A percentile compares a stretch with the other conserved stretches of the same genome.
These are phyloP conservation scores for Elsinoe batatas DNA, from an alignment of 2,329 filamentous ascomycete genomes.

Conservation along the genomic window DNA sequence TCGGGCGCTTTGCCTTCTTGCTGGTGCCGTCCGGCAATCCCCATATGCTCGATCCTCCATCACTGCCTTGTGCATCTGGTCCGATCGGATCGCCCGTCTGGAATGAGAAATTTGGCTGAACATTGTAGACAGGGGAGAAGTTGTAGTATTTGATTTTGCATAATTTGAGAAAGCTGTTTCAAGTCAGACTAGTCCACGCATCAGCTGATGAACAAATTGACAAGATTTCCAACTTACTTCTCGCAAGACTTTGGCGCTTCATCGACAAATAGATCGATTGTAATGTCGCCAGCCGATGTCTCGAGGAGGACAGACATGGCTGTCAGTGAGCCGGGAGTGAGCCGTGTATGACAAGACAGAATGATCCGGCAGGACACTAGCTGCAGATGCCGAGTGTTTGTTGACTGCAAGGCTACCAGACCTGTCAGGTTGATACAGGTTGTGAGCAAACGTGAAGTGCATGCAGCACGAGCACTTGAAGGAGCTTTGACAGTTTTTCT, in stretches of 20 bases:
- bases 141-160: constrained; percentile 99
- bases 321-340: not conserved
- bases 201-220: constrained; percentile 9
- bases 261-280: constrained; percentile 83
- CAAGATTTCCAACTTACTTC: constrained; percentile 55
- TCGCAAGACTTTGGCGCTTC: constrained; percentile 87
- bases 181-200: constrained; percentile 7
- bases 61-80: constrained; percentile 70
- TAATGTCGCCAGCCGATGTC: constrained; percentile 86
- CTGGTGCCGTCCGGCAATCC: constrained; percentile 59
- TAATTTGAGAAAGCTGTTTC: constrained; percentile 79
- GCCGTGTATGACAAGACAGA: not conserved
- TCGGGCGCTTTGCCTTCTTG: constrained; percentile 51
- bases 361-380: too few relatives aligned
- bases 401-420: too few relatives aligned
- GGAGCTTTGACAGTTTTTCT: not conserved
- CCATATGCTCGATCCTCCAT: constrained; percentile 93
- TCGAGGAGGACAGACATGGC: constrained; percentile 88
- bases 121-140: constrained; percentile 81
- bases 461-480: not conserved
- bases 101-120: constrained; percentile 93
- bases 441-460: not conserved
- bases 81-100: constrained; percentile 92
- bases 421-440: not conserved
- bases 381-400: too few relatives aligned